Conservation (phyloP, 2,329 filamentous ascomycete species). For the Arthroderma uncinatum region DNA sequence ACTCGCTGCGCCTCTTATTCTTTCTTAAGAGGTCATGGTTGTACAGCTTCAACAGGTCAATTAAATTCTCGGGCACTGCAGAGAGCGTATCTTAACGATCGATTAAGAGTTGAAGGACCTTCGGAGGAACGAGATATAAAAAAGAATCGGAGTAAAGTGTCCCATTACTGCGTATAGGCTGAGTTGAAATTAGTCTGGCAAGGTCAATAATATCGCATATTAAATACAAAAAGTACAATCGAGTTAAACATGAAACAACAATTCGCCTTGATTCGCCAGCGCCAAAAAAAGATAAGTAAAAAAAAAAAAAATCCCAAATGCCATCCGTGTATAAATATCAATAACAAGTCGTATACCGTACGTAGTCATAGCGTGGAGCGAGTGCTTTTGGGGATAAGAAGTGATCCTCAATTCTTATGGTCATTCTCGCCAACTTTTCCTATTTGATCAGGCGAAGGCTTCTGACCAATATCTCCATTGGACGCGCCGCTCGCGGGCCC, state of each 20-base stretch:
- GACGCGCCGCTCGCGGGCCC: background rate
- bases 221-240: background rate
- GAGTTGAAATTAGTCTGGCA: background rate
- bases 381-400: background rate
- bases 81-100: background rate
- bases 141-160: background rate
- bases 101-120: background rate
- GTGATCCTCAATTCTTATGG: background rate
- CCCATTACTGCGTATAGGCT: background rate
- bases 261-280: background rate
- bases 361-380: background rate
- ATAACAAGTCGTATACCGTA: background rate
- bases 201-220: background rate
- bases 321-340: background rate
- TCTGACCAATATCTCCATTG: constrained; percentile 4
- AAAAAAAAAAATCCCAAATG: background rate
- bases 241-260: background rate
- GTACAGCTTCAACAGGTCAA: background rate
- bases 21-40: background rate
- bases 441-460: background rate
- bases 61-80: background rate
- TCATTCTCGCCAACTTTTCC: background rate
- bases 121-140: background rate
- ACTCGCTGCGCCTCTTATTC: background rate
- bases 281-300: background rate